Percentiles rank a stretch among this genome's conserved stretches.
Conservation (phyloP, 805 yeast species). For the Metschnikowia gruessii region DNA sequence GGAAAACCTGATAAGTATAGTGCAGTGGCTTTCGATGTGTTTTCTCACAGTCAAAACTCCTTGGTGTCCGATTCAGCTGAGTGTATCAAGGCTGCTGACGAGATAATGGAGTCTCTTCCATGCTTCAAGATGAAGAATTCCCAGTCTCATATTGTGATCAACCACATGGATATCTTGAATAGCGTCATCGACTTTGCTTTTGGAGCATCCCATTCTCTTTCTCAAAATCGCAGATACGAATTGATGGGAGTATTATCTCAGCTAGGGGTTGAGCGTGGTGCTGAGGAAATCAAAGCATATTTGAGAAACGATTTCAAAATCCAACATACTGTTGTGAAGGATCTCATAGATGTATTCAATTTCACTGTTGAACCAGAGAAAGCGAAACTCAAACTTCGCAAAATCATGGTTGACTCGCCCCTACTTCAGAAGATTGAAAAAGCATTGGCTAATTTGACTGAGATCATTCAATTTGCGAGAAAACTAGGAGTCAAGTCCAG, state of each 20-base stretch:
- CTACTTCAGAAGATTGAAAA: constrained; percentile 57
- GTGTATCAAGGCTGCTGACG: constrained; percentile 76
- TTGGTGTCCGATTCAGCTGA: constrained; percentile 66
- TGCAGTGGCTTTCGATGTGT: constrained; percentile 84
- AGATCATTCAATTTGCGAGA: constrained; percentile 52
- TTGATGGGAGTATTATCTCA: constrained; percentile 75
- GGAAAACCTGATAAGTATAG: constrained; percentile 74
- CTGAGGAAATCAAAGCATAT: constrained; percentile 50
- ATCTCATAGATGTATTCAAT: constrained; percentile 69
- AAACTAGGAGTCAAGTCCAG: constrained; percentile 58
- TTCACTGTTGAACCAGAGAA: constrained; percentile 67
- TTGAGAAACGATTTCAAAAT: constrained; percentile 59
- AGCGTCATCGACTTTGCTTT: constrained; percentile 63
- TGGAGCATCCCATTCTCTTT: constrained; percentile 67
- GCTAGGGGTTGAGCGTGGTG: constrained; percentile 63
- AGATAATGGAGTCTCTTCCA: constrained; percentile 62
- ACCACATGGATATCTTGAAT: constrained; percentile 78
- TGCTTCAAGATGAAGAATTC: constrained; percentile 51
- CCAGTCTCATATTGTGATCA: constrained; percentile 59
- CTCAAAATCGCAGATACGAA: constrained; percentile 55
- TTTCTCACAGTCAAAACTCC: constrained; percentile 40
- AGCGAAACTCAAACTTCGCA: constrained; percentile 60
- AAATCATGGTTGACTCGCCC: constrained; percentile 73
- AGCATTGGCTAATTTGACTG: constrained; percentile 57
- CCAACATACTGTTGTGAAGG: constrained; percentile 78